Evolutionary conservation across 768 basidiomycete genomes (phyloP).

Genomic region (Agaricus subrufescens): DNA sequence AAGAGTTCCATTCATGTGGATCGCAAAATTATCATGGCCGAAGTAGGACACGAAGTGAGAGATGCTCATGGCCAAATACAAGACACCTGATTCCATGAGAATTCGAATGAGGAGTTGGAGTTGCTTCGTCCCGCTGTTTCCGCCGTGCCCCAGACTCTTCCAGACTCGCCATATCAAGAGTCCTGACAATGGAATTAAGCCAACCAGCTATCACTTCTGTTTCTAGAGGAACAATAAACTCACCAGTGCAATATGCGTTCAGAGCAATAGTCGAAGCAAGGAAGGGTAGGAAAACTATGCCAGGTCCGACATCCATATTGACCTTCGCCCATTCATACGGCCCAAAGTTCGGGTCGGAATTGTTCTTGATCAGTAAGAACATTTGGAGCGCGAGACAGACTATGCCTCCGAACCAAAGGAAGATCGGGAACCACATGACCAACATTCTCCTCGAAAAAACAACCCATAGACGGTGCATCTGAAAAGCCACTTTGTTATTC

Average conservation of each 20-base stretch:
- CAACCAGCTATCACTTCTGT: background rate
- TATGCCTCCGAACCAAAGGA: slow-evolving; percentile 9
- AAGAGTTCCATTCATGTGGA: background rate
- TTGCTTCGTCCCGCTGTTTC: background rate
- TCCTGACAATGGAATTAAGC: background rate
- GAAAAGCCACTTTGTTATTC: background rate
- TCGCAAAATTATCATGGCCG: background rate
- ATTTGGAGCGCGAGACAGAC: slow-evolving; percentile 1
- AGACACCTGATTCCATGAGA: slow-evolving; percentile 3
- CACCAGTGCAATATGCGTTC: slow-evolving; percentile 10
- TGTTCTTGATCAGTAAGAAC: slow-evolving; percentile 2
- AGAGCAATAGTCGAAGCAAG: slow-evolving; percentile 8
- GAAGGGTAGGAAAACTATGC: slow-evolving; percentile 9
- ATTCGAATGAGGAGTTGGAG: slow-evolving; percentile 3
- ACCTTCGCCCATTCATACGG: background rate
- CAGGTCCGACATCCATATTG: slow-evolving; percentile 8
- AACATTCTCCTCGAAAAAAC: background rate
- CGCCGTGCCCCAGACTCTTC: background rate
- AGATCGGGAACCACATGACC: slow-evolving; percentile 1
- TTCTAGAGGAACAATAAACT: background rate
- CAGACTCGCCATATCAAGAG: background rate
- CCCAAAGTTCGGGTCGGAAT: background rate
- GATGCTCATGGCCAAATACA: slow-evolving; percentile 1
- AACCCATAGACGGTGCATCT: slow-evolving; percentile 11
- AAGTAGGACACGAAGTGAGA: background rate